These are phyloP conservation scores for Flaveria linearis DNA, from an alignment of 129 eudicot species.

Conservation along the genomic window DNA sequence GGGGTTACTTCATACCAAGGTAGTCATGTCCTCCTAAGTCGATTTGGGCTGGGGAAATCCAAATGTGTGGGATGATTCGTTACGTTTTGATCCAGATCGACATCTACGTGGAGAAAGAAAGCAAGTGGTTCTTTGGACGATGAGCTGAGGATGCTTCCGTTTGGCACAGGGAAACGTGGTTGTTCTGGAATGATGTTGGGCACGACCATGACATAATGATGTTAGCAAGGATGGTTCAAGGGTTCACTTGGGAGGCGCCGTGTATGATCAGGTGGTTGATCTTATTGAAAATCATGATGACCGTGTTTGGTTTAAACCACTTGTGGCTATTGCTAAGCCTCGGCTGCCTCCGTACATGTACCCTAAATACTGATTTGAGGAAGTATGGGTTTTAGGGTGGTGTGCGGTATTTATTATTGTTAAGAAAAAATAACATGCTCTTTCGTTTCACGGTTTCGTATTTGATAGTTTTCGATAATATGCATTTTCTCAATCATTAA, in stretches of 20 bases:
- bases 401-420: too few species aligned
- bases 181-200: slow-evolving; percentile 36
- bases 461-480: too few species aligned
- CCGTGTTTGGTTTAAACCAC: neutral
- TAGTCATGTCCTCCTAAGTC: slow-evolving; percentile 35
- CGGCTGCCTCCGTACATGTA: neutral
- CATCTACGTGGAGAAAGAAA: slow-evolving; percentile 22
- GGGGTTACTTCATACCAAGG: slow-evolving; percentile 38
- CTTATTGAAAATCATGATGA: slow-evolving; percentile 5
- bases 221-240: slow-evolving; percentile 11
- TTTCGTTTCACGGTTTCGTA: too few species aligned
- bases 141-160: slow-evolving; percentile 29
- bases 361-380: neutral
- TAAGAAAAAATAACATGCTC: too few species aligned
- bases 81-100: slow-evolving; percentile 30
- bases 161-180: slow-evolving; percentile 34
- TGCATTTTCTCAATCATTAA: too few species aligned
- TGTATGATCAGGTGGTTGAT: neutral
- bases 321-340: neutral
- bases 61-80: slow-evolving; percentile 29
- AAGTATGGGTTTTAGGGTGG: neutral
- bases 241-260: slow-evolving; percentile 2
- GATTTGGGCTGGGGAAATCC: slow-evolving; percentile 32
- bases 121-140: slow-evolving; percentile 29
- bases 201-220: slow-evolving; percentile 18